phyloP scores from a whole-genome alignment of 1,139 yeast genomes.

The Zygoascus hellenicus region DNA sequence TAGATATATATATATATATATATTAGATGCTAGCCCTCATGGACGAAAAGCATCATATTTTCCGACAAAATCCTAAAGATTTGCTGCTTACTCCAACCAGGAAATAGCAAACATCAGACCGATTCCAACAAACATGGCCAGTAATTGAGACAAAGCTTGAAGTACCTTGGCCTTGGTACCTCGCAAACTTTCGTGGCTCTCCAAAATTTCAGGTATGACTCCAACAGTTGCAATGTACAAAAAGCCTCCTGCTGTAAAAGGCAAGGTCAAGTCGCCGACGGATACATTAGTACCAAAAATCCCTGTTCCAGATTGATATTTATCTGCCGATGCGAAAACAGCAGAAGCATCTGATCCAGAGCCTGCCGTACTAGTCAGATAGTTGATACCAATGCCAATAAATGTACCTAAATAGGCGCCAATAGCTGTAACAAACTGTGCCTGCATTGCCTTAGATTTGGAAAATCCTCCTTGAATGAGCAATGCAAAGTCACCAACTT shows the following conservation, averaged over 20 bases:
- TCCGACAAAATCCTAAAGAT: not conserved
- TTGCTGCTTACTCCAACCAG: conserved; percentile 38
- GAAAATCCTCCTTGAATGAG: conserved; percentile 59
- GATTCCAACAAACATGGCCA: conserved; percentile 45
- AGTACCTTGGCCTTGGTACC: conserved; percentile 31
- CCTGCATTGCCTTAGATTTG: conserved; percentile 53
- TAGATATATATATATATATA: too few species aligned
- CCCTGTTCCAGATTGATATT: conserved; percentile 28
- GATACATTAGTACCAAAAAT: conserved; percentile 46
- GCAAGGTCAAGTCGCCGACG: conserved; percentile 49
- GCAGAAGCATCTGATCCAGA: conserved; percentile 1
- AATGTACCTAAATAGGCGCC: conserved; percentile 63
- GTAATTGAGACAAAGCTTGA: conserved; percentile 39
- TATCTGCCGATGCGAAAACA: not conserved
- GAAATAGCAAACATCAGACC: conserved; percentile 48
- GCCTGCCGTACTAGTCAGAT: conserved; percentile 25
- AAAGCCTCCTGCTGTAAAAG: conserved; percentile 70
- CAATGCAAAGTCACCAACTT: conserved; percentile 67
- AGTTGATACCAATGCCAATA: conserved; percentile 49
- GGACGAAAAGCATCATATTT: too few species aligned
- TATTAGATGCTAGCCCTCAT: too few species aligned
- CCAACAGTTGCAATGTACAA: conserved; percentile 61
- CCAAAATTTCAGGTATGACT: conserved; percentile 57
- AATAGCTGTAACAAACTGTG: conserved; percentile 55
- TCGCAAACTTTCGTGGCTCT: conserved; percentile 34